Conservation (phyloP, 2,329 filamentous ascomycete genomes). For the Cladophialophora exuberans region DNA sequence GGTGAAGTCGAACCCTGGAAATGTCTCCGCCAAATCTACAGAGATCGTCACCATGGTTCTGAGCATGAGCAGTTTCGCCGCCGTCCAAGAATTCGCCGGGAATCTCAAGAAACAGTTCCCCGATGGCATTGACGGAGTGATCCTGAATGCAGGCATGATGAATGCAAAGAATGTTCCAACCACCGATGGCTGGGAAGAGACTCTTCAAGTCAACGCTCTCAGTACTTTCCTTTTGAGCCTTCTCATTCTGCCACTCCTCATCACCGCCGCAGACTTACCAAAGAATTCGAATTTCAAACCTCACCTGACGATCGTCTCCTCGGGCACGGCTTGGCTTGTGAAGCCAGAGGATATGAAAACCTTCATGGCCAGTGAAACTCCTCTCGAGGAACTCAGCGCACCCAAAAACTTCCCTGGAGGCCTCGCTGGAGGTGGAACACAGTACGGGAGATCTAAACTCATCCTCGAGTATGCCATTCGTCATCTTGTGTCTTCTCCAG, state of each 20-base stretch:
- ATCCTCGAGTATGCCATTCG: slow-evolving; percentile 48
- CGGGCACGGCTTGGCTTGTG: slow-evolving; percentile 42
- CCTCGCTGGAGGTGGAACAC: slow-evolving; percentile 33
- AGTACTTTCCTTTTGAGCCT: slow-evolving; percentile 60
- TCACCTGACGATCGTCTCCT: slow-evolving; percentile 51
- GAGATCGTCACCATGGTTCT: slow-evolving; percentile 50
- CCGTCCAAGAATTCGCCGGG: slow-evolving; percentile 49
- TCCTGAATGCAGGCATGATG: slow-evolving; percentile 52
- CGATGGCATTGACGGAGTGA: slow-evolving; percentile 47
- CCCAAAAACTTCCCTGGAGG: slow-evolving; percentile 34
- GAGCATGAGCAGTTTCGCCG: slow-evolving; percentile 51
- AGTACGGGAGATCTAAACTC: slow-evolving; percentile 49
- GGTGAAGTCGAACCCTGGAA: slow-evolving; percentile 5
- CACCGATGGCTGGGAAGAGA: slow-evolving; percentile 54
- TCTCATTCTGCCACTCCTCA: slow-evolving; percentile 54
- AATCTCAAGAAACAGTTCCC: slow-evolving; percentile 35
- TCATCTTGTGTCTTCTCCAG: slow-evolving; percentile 37
- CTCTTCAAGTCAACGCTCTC: slow-evolving; percentile 61
- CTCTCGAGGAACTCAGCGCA: slow-evolving; percentile 43
- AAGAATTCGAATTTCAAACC: slow-evolving; percentile 30
- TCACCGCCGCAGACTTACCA: slow-evolving; percentile 38
- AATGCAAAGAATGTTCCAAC: slow-evolving; percentile 42
- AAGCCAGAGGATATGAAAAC: slow-evolving; percentile 39
- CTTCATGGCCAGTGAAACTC: slow-evolving; percentile 29
- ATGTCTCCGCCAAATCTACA: slow-evolving; percentile 36